Conservation (phyloP, 768 basidiomycete genomes). For the Russula griseocarnosa region DNA sequence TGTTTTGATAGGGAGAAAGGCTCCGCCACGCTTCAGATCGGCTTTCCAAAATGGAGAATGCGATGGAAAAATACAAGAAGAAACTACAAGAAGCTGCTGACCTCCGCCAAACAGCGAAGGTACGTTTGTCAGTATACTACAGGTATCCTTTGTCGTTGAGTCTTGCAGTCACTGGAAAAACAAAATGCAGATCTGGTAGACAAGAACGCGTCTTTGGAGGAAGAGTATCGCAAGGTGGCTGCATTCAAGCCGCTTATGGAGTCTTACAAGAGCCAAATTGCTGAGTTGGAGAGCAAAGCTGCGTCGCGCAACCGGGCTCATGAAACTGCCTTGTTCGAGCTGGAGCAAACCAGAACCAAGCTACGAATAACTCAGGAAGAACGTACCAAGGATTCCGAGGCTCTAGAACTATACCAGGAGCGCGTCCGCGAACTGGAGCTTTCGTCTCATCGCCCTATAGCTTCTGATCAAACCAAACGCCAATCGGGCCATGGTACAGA, state of each 20-base stretch:
- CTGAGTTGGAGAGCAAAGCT: slow-evolving; percentile 70
- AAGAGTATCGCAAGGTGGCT: slow-evolving; percentile 83
- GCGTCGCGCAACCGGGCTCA: slow-evolving; percentile 65
- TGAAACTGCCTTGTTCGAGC: slow-evolving; percentile 66
- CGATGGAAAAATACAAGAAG: slow-evolving; percentile 98
- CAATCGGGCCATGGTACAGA: slow-evolving; percentile 45
- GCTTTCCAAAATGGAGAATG: slow-evolving; percentile 91
- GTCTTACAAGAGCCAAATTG: slow-evolving; percentile 83
- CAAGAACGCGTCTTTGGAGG: slow-evolving; percentile 87
- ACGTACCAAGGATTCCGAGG: slow-evolving; percentile 73
- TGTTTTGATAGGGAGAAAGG: slow-evolving; percentile 39
- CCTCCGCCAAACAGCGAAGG: slow-evolving; percentile 81
- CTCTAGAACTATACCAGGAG: slow-evolving; percentile 86
- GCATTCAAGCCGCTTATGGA: slow-evolving; percentile 89
- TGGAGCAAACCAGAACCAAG: slow-evolving; percentile 69
- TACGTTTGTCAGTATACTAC: slow-evolving; percentile 34
- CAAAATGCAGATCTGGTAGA: slow-evolving; percentile 92
- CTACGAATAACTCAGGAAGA: slow-evolving; percentile 67
- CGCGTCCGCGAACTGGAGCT: slow-evolving; percentile 85
- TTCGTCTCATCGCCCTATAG: slow-evolving; percentile 47
- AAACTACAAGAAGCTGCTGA: slow-evolving; percentile 95
- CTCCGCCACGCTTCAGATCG: slow-evolving; percentile 91
- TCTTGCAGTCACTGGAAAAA: slow-evolving; percentile 71
- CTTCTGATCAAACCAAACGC: slow-evolving; percentile 33
- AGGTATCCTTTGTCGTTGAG: not conserved